Evolutionary conservation across 139 green algal species (phyloP), one percentile per base, ranked within the genome.

Genomic region (Picochlorum sp.): DNA sequence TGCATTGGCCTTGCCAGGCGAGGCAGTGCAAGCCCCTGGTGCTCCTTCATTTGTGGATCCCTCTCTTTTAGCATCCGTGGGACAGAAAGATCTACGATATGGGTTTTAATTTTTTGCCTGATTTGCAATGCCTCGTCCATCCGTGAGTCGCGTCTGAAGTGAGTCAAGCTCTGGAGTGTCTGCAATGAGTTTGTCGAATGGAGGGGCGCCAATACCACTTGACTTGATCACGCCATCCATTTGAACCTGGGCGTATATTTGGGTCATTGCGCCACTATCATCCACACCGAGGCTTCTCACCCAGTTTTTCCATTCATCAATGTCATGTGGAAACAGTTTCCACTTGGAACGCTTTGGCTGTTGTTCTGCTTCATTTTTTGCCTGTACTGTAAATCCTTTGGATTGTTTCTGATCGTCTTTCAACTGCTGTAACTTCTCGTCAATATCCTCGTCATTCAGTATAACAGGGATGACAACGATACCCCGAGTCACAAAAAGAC

Each of bases 211-310:
- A 6, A 57, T 15, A 13, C 85, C 91, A 57, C 77, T 90, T 30
- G 72, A 66, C 6, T 91, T 76, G 56, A 97, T 85, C 8, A 72
- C 84, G 18, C 91, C 91, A 71, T 97, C 88, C 37, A 97, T 75
- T 66, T 95, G 87, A 49, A 95, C 68, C 69, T 94, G 78, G 47
- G 74, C 34, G 58, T 56, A 91, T 10, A 66, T 13, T 20, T 52
- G 18, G 59, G 38, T 41, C 59, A 74, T 72, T 57, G 55, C 18
- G 61, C 69, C 68, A 85, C 77, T 21, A 21, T 54, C 47, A 54
- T 54, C 47, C n/a, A 54, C 47, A 26, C 47, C 47, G 5, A 54
- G n/a, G 15, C n/a, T 54, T 54, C 47, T 10, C n/a, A 96, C n/a
- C 91, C 90, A 97, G 9, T 66, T 63, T 76, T 45, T 7, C 80